Evolutionary conservation across 306 rosid species (phyloP).

Genomic region (Fagus sylvatica): DNA sequence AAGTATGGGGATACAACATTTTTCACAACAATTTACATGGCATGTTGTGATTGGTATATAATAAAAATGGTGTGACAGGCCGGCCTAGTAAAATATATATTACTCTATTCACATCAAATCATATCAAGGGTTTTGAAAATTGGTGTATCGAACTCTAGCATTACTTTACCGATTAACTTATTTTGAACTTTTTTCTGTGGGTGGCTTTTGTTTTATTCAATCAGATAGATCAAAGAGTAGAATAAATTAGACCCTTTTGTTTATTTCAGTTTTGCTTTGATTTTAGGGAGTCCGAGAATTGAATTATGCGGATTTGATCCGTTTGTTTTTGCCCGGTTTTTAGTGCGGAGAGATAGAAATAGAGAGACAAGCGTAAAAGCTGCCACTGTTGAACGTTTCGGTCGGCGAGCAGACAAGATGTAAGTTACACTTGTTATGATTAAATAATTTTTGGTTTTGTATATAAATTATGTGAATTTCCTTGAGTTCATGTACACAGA

Average conservation of each 20-base stretch:
- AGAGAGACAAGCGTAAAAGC: slow-evolving; percentile 65
- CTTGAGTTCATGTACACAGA: slow-evolving; percentile 49
- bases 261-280: slow-evolving; percentile 47
- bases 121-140: too few relatives aligned
- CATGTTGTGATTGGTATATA: too few relatives aligned
- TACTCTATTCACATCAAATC: too few relatives aligned
- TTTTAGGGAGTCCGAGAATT: slow-evolving; percentile 57
- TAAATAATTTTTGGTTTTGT: slow-evolving; percentile 11
- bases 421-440: slow-evolving; percentile 42
- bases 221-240: slow-evolving; percentile 26
- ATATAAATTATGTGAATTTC: slow-evolving; percentile 7
- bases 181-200: slow-evolving; percentile 4
- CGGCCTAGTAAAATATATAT: too few relatives aligned
- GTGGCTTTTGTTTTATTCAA: slow-evolving; percentile 2
- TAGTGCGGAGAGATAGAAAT: slow-evolving; percentile 53
- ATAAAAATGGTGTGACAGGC: too few relatives aligned
- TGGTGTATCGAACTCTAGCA: too few relatives aligned
- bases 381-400: slow-evolving; percentile 65
- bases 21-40: too few relatives aligned
- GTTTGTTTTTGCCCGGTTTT: slow-evolving; percentile 38
- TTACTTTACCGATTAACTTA: not conserved
- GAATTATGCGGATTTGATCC: slow-evolving; percentile 48
- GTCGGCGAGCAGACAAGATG: slow-evolving; percentile 54
- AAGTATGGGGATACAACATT: not conserved
- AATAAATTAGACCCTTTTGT: slow-evolving; percentile 10